Evolutionary conservation across 2,329 filamentous ascomycete genomes (phyloP).

Genomic region (Alternaria postmessia): DNA sequence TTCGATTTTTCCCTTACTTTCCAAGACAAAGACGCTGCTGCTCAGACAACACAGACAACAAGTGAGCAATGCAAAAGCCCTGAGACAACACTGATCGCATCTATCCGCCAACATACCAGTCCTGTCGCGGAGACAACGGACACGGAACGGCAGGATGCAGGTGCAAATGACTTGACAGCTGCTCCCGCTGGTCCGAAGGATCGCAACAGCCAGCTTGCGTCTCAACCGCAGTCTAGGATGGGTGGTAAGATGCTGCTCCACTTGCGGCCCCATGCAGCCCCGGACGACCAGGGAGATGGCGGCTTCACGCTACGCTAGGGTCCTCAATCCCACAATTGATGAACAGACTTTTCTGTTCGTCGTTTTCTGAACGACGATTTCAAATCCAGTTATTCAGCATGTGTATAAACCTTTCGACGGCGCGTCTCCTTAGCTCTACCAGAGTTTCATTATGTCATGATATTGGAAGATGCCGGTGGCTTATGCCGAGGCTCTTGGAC

Average conservation of each 20-base stretch:
- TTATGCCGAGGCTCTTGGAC: slow-evolving; percentile 39
- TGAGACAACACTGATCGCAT: not conserved
- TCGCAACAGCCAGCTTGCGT: slow-evolving; percentile 25
- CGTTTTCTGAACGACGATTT: slow-evolving; percentile 1
- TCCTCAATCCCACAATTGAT: slow-evolving; percentile 7
- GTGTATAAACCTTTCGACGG: not conserved
- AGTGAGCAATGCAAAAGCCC: no score
- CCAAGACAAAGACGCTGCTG: no score
- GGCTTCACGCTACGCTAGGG: slow-evolving; percentile 16
- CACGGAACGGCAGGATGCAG: slow-evolving; percentile 23
- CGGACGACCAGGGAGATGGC: slow-evolving; percentile 18
- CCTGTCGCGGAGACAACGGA: slow-evolving; percentile 8
- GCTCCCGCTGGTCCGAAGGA: slow-evolving; percentile 35
- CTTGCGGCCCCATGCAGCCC: slow-evolving; percentile 17
- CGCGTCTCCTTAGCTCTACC: not conserved
- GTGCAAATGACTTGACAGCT: slow-evolving; percentile 19
- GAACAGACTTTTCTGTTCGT: slow-evolving; percentile 4
- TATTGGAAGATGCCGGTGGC: slow-evolving; percentile 26
- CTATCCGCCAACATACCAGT: not conserved
- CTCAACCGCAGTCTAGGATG: slow-evolving; percentile 21
- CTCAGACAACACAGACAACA: no score
- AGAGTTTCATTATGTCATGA: slow-evolving; percentile 27
- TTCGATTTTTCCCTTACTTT: no score
- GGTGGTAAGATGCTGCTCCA: slow-evolving; percentile 23
- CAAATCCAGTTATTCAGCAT: slow-evolving; percentile 1